Evolutionary conservation across 2,329 filamentous ascomycete species (phyloP).

Genomic region (Thelonectria rubi): DNA sequence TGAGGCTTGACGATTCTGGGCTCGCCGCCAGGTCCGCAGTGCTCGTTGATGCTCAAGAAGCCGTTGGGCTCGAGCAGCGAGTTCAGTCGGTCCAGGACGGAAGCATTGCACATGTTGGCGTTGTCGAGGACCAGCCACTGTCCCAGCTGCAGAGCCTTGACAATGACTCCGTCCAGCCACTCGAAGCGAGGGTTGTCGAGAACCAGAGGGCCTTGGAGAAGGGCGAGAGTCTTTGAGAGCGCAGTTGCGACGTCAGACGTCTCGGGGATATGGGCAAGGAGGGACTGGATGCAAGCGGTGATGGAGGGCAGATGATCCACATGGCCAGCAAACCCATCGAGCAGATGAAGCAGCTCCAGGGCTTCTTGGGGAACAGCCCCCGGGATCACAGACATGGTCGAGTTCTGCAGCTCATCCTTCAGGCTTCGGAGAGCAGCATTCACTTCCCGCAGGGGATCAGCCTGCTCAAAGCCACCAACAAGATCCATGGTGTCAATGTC

Average conservation of each 20-base stretch:
- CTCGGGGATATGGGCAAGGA: constrained; percentile 54
- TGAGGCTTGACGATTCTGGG: constrained; percentile 84
- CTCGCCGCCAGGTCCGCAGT: constrained; percentile 82
- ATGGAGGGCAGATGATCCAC: constrained; percentile 50
- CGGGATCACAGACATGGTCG: constrained; percentile 59
- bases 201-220: constrained; percentile 62
- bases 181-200: constrained; percentile 86
- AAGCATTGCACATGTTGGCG: constrained; percentile 94
- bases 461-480: constrained; percentile 95
- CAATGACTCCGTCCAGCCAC: constrained; percentile 93
- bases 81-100: constrained; percentile 92
- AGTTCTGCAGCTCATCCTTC: constrained; percentile 60
- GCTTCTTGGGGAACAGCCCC: constrained; percentile 56
- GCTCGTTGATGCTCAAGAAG: constrained; percentile 89
- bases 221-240: constrained; percentile 57
- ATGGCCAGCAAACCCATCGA: constrained; percentile 56
- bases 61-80: constrained; percentile 93
- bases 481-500: constrained; percentile 98
- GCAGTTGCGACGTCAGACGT: constrained; percentile 57
- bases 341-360: constrained; percentile 60
- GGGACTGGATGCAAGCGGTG: constrained; percentile 48
- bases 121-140: constrained; percentile 97
- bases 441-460: constrained; percentile 79
- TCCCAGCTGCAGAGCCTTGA: constrained; percentile 85
- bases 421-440: constrained; percentile 64